Evolutionary conservation across 352 stramenopile genomes (phyloP), one percentile per base, ranked within the genome.

Genomic region (Phytophthora tubulina): DNA sequence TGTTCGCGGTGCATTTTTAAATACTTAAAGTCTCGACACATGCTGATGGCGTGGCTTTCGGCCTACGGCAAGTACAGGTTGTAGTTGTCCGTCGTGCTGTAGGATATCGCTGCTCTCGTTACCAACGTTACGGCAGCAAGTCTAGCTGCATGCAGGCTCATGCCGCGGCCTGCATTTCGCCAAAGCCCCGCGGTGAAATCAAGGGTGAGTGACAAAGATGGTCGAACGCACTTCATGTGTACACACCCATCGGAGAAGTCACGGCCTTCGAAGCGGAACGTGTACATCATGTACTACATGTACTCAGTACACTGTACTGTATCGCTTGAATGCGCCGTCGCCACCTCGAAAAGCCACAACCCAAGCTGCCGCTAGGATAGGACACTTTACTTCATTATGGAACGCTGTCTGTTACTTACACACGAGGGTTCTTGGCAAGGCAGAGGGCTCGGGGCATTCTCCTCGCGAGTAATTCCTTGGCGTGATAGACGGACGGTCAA

Each of bases 171-270:
- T 27, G 21, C 21, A 27, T 27, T 27, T 27, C 21, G 21, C 21
- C 21, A 27, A 36, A 6, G 8, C 13, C 49, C 11, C 32, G 15
- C 50, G n/a, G 21, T 8, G 2, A 32, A 53, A 54, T 35, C 41
- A 52, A 63, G 30, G 31, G 55, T 10, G 41, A 15, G 27, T 61
- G 55, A 63, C 36, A 60, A 49, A 60, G 52, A 36, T 48, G 35
- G 52, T 21, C 17, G 44, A 8, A 14, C 10, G 48, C 17, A 17
- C 48, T 39, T 50, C 13, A 21, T 48, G 21, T 46, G 14, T 46
- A 7, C 35, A 39, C 3, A 39, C 35, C 35, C 35, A 9, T 39
- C 35, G 35, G 7, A 39, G 7, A 39, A 4, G 35, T 39, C 35
- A 39, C 35, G 11, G 21, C 30, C 33, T 17, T 53, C 30, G 45